phyloP scores from a whole-genome alignment of 108 stramenopile genomes.

The Fistulifera pelliculosa region DNA sequence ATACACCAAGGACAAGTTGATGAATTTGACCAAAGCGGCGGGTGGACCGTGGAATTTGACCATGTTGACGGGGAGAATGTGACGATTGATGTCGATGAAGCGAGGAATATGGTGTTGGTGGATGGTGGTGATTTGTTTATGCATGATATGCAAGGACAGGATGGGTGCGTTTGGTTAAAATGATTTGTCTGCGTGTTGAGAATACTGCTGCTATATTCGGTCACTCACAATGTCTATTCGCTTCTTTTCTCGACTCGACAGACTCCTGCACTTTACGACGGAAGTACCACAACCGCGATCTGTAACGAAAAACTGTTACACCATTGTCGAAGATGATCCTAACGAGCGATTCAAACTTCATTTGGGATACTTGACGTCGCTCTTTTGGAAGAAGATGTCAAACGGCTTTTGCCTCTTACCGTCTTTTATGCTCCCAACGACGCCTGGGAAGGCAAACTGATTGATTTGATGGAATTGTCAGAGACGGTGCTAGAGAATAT shows the following conservation, averaged over 20 bases:
- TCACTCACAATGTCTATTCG: no score
- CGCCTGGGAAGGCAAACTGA: slow-evolving; percentile 6
- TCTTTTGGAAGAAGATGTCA: slow-evolving; percentile 6
- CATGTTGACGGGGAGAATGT: slow-evolving; percentile 8
- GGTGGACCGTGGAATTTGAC: slow-evolving; percentile 10
- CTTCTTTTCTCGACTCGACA: no score
- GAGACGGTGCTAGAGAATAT: slow-evolving; percentile 6
- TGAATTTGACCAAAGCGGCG: not conserved
- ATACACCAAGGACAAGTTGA: not conserved
- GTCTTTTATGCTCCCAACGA: slow-evolving; percentile 7
- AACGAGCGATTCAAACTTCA: no score
- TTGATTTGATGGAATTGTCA: slow-evolving; percentile 9
- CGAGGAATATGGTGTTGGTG: not conserved
- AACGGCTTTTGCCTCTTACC: slow-evolving; percentile 6
- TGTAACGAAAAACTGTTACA: not conserved
- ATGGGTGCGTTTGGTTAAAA: slow-evolving; percentile 11
- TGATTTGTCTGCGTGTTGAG: no score
- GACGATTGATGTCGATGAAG: slow-evolving; percentile 9
- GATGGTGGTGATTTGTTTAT: slow-evolving; percentile 2
- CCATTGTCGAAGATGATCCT: no score
- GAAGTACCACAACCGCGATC: slow-evolving; percentile 9
- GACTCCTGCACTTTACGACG: slow-evolving; percentile 6
- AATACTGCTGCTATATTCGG: no score
- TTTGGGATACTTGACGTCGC: not conserved
- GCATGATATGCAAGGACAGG: slow-evolving; percentile 7